Base-by-base conservation (phyloP, 768 basidiomycete species). In the Leccinum variicolor region DNA sequence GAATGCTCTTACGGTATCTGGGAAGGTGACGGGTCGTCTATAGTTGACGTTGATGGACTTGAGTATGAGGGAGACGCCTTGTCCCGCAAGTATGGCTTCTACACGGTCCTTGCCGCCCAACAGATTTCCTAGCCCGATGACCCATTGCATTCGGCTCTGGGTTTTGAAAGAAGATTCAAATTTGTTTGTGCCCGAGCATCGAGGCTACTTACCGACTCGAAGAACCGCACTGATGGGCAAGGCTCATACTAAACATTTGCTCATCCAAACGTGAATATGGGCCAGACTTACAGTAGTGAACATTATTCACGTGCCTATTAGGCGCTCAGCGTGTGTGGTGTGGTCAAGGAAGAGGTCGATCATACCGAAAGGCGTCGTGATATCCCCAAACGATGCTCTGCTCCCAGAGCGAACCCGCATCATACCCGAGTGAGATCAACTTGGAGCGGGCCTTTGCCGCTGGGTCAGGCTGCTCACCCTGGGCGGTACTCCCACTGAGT, bases 311-410 rank as follows among this genome's bases (percentile, higher is more conserved):
- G 63, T 91, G 89, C 67, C 89, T 91, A 52, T 15, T 11, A 9
- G 45, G 52, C 10, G 9, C 39, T 58, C 14, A 59, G 49, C 8
- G 25, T 36, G 36, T 0, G 4, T n/a, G 31, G 31, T 14, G 31
- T 33, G 25, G 6, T 4, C 14, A 17, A 28, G 28, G 47, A 53
- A 5, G 15, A 25, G 28, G 52, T 26, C 13, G 55, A 17, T 17
- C 21, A 45, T 67, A 89, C 90, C 85, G 85, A 66, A 90, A 89
- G 1, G 89, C 75, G 63, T 92, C 90, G 29, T 87, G 84, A 61
- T 91, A 86, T 52, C 90, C 90, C 89, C 89, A 91, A 0, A 79
- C 84, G n/a, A 92, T 81, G 14, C 73, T 75, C 66, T 91, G 89
- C 65, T 90, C 86, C 85, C 85, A 90, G 55, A 91, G 84, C n/a